These are phyloP conservation scores for Hygrocybe punicea DNA, from an alignment of 768 basidiomycete genomes.

Conservation along the genomic window DNA sequence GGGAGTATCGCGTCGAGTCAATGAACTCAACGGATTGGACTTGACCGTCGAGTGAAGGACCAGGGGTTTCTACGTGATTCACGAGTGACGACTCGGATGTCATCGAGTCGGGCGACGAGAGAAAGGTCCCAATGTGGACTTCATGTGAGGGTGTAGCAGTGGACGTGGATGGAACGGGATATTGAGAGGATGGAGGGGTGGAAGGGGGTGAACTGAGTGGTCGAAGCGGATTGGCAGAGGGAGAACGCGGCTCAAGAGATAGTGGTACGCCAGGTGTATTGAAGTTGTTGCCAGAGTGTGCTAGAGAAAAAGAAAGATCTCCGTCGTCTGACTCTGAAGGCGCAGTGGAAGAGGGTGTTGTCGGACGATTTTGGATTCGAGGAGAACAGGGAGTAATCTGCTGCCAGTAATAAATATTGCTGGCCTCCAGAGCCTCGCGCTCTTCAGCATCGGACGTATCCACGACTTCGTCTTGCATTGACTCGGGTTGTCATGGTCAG, in stretches of 20 bases:
- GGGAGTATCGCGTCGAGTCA: conserved; percentile 43
- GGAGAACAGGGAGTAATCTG: conserved; percentile 2
- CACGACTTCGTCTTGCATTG: conserved; percentile 46
- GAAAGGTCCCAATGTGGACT: no score
- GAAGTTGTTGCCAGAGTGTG: no score
- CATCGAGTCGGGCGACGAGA: no score
- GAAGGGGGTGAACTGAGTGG: no score
- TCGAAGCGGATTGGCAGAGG: no score
- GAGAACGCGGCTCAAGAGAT: no score
- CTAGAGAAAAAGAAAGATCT: no score
- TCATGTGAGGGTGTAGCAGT: no score
- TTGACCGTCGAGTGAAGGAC: conserved; percentile 1
- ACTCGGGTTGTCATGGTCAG: not conserved
- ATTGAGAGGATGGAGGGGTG: no score
- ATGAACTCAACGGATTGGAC: conserved; percentile 8
- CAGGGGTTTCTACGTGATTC: not conserved
- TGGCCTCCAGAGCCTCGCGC: conserved; percentile 39
- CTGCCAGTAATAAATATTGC: conserved; percentile 9
- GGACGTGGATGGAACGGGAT: no score
- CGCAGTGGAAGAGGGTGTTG: not conserved
- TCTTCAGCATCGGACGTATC: conserved; percentile 67
- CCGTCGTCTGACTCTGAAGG: not conserved
- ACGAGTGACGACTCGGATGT: not conserved
- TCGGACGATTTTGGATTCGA: not conserved
- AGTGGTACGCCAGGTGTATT: no score